phyloP scores from a whole-genome alignment of 1,284 basidiomycete genomes.

The Irpex sp. region DNA sequence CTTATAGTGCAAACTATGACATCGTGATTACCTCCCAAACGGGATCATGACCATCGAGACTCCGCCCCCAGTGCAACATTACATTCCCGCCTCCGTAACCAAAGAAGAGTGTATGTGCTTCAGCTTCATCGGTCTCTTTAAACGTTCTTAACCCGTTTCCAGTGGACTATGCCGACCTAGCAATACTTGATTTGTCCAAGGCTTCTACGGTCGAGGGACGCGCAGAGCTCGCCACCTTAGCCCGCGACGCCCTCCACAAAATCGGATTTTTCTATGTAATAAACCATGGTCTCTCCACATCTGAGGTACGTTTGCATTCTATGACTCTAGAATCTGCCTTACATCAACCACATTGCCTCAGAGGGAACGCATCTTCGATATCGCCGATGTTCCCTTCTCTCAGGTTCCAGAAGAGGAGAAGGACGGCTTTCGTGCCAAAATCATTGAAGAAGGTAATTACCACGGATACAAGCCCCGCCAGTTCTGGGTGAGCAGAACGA shows the following conservation, averaged over 20 bases:
- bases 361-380: constrained; percentile 54
- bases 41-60: no score
- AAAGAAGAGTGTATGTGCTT: no score
- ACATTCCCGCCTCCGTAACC: no score
- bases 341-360: neutral
- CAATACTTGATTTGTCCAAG: constrained; percentile 52
- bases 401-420: constrained; percentile 57
- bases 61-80: no score
- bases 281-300: constrained; percentile 50
- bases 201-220: constrained; percentile 45
- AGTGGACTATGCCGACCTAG: no score
- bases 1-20: no score
- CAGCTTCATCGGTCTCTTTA: no score
- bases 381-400: constrained; percentile 59
- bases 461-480: constrained; percentile 55
- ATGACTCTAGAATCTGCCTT: neutral
- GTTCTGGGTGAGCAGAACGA: constrained; percentile 42
- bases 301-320: constrained; percentile 32
- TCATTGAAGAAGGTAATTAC: constrained; percentile 47
- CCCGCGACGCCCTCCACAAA: constrained; percentile 54
- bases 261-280: constrained; percentile 63
- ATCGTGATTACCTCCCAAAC: no score
- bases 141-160: no score
- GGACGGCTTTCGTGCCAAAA: constrained; percentile 39
- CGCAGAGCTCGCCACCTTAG: constrained; percentile 40